Base-by-base conservation (phyloP, 768 basidiomycete species). In the Macrocybe gigantea region DNA sequence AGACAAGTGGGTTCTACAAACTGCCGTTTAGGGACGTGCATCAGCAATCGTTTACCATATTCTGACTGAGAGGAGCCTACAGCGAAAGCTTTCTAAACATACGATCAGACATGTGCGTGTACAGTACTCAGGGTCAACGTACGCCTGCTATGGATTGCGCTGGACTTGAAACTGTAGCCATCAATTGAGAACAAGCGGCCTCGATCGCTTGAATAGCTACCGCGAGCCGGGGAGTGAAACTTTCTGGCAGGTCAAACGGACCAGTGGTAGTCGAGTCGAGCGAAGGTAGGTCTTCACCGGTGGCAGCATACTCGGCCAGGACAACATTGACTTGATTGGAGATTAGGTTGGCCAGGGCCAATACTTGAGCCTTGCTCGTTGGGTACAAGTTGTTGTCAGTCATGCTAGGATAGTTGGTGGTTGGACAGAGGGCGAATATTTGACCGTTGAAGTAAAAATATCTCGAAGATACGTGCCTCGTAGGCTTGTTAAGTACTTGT, bases 1-100 rank as follows among this genome's bases (percentile, higher is more conserved):
- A 73, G 45, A 33, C 64, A 67, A 5, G 64, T 61, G 11, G 65
- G 61, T 48, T 67, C 67, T 33, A 57, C 60, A 33, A 60, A 51
- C 64, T 68, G 14, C 6, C 34, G 34, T 32, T 4, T 5, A 38
- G 6, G 12, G 35, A n/a, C 35, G 7, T 12, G 13, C 36, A 14
- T 38, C 36, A 22, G 0, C 3, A 37, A 29, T 15, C 2, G 1
- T 22, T 45, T 11, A 10, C 11, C 10, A 7, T 30, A 38, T 45
- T 44, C 29, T 33, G 15, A 15, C 33, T 33, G 38, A 39, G 7
- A 10, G 12, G 13, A 2, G 37, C 22, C 37, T 11, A 35, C 22
- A 14, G 12, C 2, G 11, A 54, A 41, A 1, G 41, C 53, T 44
- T 49, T 45, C 45, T 50, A 33, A 1, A 41, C 13, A 40, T 14